Conservation (phyloP, 2,329 filamentous ascomycete genomes). For the Claviceps spartinae region DNA sequence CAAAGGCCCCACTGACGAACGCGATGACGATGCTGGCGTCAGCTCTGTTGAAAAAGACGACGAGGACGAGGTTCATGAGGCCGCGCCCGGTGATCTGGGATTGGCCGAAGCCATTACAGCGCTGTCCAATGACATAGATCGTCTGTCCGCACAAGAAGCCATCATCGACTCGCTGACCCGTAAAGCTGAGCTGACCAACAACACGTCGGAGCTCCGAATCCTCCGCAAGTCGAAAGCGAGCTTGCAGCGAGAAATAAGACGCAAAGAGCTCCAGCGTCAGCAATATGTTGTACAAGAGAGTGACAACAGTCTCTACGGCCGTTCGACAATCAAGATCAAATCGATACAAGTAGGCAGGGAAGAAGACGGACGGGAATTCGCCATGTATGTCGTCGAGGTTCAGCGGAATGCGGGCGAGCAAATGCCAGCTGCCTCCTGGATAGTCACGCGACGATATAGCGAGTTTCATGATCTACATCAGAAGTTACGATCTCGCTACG, state of each 20-base stretch:
- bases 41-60: conserved; percentile 39
- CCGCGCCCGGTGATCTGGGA: conserved; percentile 85
- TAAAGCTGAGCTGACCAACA: conserved; percentile 95
- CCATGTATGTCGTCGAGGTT: conserved; percentile 86
- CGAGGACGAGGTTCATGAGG: conserved; percentile 80
- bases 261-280: conserved; percentile 89
- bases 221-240: conserved; percentile 88
- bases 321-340: conserved; percentile 79
- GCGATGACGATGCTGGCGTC: conserved; percentile 53
- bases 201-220: conserved; percentile 83
- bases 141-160: conserved; percentile 72
- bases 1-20: conserved; percentile 70
- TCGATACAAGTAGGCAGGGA: conserved; percentile 86
- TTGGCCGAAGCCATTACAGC: conserved; percentile 83
- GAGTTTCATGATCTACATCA: conserved; percentile 96
- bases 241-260: conserved; percentile 77
- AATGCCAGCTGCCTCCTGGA: conserved; percentile 93
- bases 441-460: conserved; percentile 83
- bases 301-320: conserved; percentile 90
- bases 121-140: conserved; percentile 83
- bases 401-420: conserved; percentile 81
- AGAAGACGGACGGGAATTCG: conserved; percentile 85
- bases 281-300: conserved; percentile 97
- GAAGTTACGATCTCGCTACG: conserved; percentile 68
- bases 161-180: conserved; percentile 83